Evolutionary conservation across 2,329 filamentous ascomycete species (phyloP), one percentile per base, ranked within the genome.

Genomic region (Capronia epimyces): DNA sequence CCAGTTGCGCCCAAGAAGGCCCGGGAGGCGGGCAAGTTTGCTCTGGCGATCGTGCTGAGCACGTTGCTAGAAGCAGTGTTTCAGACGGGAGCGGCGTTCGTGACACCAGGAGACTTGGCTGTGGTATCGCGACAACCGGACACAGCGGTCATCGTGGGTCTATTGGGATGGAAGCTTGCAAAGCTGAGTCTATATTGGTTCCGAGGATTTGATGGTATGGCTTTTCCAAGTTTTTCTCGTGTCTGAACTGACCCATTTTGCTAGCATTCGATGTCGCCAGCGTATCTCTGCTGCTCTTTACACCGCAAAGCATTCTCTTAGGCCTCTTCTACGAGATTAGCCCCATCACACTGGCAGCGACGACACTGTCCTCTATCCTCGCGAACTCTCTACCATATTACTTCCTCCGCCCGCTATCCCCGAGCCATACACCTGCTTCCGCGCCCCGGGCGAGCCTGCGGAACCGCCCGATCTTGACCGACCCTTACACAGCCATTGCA

Each of bases 141-240:
- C 44, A 76, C 77, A 46, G 69, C 71, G 64, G 81, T 87, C 65
- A 75, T 88, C 22, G 73, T 68, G 4, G 72, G 69, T 13, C 64
- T 81, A 55, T 63, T 83, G 45, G 75, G 61, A 9, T 79, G 74
- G 73, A 76, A 87, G 79, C 66, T 69, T 13, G 67, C 82, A 41
- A 83, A 89, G 66, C 74, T 95, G 46, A 80, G 75, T 20, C 64
- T 90, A 41, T 84, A 80, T 41, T 95, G 89, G 88, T 79, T 79
- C 61, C 74, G 82, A 37, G 76, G 82, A 56, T 87, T 86, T 65
- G 88, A 94, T 67, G 66, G 72, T 75, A 56, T 54, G 67, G 6
- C 18, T 15, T 15, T 13, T 25, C 7, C 8, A 27, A 5, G 5
- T 24, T 40, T 4, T 15, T 25, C n/a, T 8, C 9, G 39, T 16